Conservation (phyloP, 371 early-diverging fungal species). For the Dichotomocladium elegans region DNA sequence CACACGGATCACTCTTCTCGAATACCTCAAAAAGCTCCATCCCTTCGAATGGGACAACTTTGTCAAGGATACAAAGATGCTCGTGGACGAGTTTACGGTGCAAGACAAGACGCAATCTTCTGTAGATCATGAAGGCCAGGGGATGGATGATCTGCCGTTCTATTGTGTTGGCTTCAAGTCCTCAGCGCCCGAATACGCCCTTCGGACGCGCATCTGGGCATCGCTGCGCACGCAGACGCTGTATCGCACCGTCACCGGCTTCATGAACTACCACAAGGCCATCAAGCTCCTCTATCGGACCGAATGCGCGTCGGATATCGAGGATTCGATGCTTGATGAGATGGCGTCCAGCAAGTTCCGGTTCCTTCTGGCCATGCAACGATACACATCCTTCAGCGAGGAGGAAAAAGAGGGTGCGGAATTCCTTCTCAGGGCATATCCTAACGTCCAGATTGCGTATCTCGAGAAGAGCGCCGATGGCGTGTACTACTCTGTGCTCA, state of each 20-base stretch:
- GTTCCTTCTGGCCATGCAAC: conserved; percentile 87
- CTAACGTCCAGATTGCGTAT: conserved; percentile 79
- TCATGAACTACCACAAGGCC: conserved; percentile 86
- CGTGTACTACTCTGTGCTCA: conserved; percentile 62
- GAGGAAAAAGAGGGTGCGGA: conserved; percentile 81
- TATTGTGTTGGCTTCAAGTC: conserved; percentile 83
- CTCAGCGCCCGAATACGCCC: conserved; percentile 76
- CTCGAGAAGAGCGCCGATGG: conserved; percentile 64
- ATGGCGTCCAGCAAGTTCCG: conserved; percentile 77
- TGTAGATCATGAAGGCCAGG: too few species aligned
- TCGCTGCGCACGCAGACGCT: conserved; percentile 85
- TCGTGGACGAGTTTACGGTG: conserved; percentile 57
- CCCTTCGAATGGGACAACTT: conserved; percentile 89
- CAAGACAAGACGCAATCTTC: not conserved
- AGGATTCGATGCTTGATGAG: conserved; percentile 60
- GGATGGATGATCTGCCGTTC: conserved; percentile 75
- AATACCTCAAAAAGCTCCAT: conserved; percentile 81
- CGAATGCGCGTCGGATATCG: conserved; percentile 67
- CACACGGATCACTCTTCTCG: conserved; percentile 75
- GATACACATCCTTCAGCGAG: conserved; percentile 65
- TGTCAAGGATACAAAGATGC: conserved; percentile 79
- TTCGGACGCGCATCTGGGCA: conserved; percentile 88
- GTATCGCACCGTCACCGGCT: conserved; percentile 84
- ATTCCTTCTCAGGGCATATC: conserved; percentile 72
- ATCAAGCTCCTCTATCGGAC: conserved; percentile 78